These are phyloP conservation scores for Aphanocladium album DNA, from an alignment of 2,329 filamentous ascomycete genomes.

Conservation along the genomic window DNA sequence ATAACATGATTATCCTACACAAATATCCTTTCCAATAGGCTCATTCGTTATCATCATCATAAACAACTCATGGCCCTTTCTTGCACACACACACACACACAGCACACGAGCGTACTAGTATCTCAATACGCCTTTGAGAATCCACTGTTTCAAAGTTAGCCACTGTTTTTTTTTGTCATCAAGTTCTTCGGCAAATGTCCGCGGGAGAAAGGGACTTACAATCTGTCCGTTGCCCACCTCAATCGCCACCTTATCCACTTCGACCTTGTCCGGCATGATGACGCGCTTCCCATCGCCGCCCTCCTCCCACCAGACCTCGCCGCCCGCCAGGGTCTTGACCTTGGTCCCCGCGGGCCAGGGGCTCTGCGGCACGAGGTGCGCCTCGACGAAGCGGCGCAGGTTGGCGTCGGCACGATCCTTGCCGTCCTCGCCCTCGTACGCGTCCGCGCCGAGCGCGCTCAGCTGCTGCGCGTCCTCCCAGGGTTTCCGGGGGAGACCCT, in stretches of 20 bases:
- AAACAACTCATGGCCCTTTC: neutral
- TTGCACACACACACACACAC: no score
- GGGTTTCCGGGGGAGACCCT: conserved; percentile 73
- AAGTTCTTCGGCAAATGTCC: no score
- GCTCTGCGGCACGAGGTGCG: conserved; percentile 69
- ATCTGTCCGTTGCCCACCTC: conserved; percentile 84
- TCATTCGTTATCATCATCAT: conserved; percentile 4
- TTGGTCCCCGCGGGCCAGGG: conserved; percentile 70
- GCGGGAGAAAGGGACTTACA: conserved; percentile 30
- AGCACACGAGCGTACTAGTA: conserved; percentile 27
- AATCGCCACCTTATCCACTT: conserved; percentile 69
- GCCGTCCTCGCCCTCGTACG: conserved; percentile 71
- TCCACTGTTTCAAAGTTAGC: conserved; percentile 50
- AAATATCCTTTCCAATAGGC: neutral
- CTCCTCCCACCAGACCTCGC: conserved; percentile 77
- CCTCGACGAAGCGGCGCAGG: conserved; percentile 74
- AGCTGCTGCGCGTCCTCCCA: conserved; percentile 80
- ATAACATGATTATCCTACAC: neutral
- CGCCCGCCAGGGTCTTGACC: conserved; percentile 56
- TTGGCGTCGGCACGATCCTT: conserved; percentile 73
- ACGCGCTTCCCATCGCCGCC: conserved; percentile 63
- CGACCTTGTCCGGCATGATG: conserved; percentile 72
- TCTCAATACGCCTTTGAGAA: conserved; percentile 51
- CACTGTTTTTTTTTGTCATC: no score
- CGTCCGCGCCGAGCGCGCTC: conserved; percentile 56